Percentiles rank a stretch among this genome's conserved stretches.
Conservation (phyloP, 2,329 filamentous ascomycete genomes). For the Aureobasidium lini region DNA sequence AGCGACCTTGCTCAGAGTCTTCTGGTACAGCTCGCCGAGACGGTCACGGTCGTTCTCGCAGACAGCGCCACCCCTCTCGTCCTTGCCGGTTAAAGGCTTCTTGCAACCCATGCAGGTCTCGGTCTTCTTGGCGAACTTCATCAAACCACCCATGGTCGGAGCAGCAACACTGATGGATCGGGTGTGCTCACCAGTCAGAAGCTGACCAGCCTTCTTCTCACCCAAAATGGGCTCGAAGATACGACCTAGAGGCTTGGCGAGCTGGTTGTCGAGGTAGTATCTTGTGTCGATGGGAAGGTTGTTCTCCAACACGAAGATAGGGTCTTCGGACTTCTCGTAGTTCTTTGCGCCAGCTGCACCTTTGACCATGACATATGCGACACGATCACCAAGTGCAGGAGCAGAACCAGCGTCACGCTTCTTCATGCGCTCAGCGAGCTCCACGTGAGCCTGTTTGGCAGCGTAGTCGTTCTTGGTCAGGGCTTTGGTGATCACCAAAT, state of each 20-base stretch:
- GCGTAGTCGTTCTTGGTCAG: conserved; percentile 84
- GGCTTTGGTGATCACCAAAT: conserved; percentile 97
- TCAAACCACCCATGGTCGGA: conserved; percentile 82
- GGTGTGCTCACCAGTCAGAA: conserved; percentile 89
- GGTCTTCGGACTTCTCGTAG: conserved; percentile 95
- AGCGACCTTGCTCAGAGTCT: conserved; percentile 77
- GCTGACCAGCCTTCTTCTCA: conserved; percentile 77
- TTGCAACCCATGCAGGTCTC: conserved; percentile 99
- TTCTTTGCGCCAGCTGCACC: conserved; percentile 84
- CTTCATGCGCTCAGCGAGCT: conserved; percentile 91
- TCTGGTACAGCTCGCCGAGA: conserved; percentile 87
- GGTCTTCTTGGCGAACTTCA: conserved; percentile 98
- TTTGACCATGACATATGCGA: conserved; percentile 97
- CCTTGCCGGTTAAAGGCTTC: conserved; percentile 75
- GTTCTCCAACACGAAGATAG: conserved; percentile 93
- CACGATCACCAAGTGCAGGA: conserved; percentile 85
- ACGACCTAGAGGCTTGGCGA: conserved; percentile 84
- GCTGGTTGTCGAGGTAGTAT: conserved; percentile 97
- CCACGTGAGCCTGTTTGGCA: conserved; percentile 90
- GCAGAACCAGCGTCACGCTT: conserved; percentile 94
- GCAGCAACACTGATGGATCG: conserved; percentile 89
- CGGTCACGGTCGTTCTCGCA: conserved; percentile 79
- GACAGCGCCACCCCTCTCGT: conserved; percentile 77
- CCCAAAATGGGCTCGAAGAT: conserved; percentile 98
- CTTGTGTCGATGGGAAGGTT: conserved; percentile 97